Base-by-base conservation (phyloP, 257 asterid species). In the Ligustrum vulgare region DNA sequence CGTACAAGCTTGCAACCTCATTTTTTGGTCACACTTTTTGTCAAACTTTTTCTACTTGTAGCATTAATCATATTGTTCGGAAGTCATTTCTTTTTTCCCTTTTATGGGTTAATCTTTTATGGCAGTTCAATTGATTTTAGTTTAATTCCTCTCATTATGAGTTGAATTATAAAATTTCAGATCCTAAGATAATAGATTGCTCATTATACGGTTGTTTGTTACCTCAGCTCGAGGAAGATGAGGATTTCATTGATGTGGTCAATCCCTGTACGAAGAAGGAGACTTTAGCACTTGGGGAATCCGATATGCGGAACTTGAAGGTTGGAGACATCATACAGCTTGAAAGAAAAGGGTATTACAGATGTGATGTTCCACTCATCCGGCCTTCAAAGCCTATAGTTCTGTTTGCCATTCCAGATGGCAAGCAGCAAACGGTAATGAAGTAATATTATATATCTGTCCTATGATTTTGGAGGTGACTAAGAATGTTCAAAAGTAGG, bases 331-430 rank as follows among this genome's bases (percentile, higher is more conserved):
- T 92, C 23, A 77, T 94, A 64, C 98, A 94, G 88, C 84, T 94
- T 75, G 98, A 92, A 87, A 85, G 98, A 41, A 94, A 94, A 82
- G 97, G 98, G 3, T 94, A 94, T 60, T 94, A 88, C 81, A 82
- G 95, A 82, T 94, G 99, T 15, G 98, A 94, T 78, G 95, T 78
- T 34, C 96, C 99, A 32, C 79, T 87, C 20, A 4, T 87, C 25
- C 90, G 93, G 71, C 70, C 96, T 5, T 85, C 96, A 2, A 87
- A 91, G 82, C 88, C 97, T 0, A 73, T 94, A 15, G 90, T 92
- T 69, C 75, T 94, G 74, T 91, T 88, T 64, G 90, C 98, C 1
- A 94, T 94, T 74, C 98, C 98, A 7, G 98, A 94, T 78, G 98
- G 98, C 68, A 94, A 89, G 81, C 92, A 85, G 37, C 97, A 88